Conservation (phyloP, 2,329 filamentous ascomycete genomes). For the Anthostomella pinea region DNA sequence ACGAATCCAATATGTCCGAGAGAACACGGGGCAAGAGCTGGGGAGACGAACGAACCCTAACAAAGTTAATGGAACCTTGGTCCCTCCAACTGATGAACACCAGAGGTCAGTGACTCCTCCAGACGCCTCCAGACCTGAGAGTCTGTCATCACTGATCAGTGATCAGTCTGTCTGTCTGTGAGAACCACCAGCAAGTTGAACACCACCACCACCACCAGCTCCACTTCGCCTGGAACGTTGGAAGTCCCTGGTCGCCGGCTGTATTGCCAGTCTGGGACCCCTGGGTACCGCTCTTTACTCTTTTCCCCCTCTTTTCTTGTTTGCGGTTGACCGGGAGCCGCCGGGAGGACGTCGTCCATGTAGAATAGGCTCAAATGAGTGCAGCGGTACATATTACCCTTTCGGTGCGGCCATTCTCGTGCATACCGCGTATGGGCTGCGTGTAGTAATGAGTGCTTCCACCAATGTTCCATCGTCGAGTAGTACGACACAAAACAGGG, state of each 20-base stretch:
- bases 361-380: slow-evolving; percentile 22
- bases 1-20: too few relatives aligned
- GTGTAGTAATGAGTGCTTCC: not conserved
- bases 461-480: slow-evolving; percentile 1
- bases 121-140: too few relatives aligned
- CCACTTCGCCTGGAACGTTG: slow-evolving; percentile 20
- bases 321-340: slow-evolving; percentile 8
- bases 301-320: slow-evolving; percentile 10
- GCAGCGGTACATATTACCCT: slow-evolving; percentile 16
- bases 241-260: slow-evolving; percentile 16
- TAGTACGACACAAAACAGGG: slow-evolving; percentile 3
- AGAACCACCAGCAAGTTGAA: too few relatives aligned
- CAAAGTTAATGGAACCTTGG: too few relatives aligned
- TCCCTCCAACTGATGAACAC: too few relatives aligned
- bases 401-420: not conserved
- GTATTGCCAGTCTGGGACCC: slow-evolving; percentile 23
- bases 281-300: slow-evolving; percentile 17
- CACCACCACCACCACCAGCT: slow-evolving; percentile 5
- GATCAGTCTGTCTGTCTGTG: too few relatives aligned
- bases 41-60: too few relatives aligned
- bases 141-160: too few relatives aligned
- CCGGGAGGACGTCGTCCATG: slow-evolving; percentile 14
- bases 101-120: too few relatives aligned
- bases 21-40: too few relatives aligned
- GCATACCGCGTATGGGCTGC: not conserved